Evolutionary conservation across 1,139 yeast species (phyloP).

Genomic region (Nakaseomyces nivariensis): DNA sequence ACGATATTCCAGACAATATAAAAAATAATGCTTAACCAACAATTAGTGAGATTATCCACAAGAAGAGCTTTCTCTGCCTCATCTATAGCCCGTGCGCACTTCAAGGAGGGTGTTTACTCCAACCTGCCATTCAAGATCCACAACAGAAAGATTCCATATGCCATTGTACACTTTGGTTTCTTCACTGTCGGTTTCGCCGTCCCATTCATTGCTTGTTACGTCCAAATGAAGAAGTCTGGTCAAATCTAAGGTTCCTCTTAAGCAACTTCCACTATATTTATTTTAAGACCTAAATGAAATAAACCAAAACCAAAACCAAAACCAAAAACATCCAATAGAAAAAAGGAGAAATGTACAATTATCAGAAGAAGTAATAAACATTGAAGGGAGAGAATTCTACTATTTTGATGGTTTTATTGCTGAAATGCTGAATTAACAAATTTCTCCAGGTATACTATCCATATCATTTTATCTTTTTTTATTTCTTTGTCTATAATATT

Average conservation of each 20-base stretch:
- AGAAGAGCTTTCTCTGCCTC: conserved; percentile 30
- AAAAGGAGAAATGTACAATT: not conserved
- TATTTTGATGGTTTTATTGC: no score
- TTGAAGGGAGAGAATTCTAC: no score
- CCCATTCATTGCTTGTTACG: conserved; percentile 60
- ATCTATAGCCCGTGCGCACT: conserved; percentile 32
- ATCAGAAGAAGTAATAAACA: not conserved
- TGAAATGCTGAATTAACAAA: no score
- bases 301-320: no score
- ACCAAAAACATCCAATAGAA: not conserved
- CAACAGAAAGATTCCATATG: conserved; percentile 83
- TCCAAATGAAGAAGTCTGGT: conserved; percentile 73
- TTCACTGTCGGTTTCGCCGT: conserved; percentile 52
- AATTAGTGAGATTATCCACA: conserved; percentile 24
- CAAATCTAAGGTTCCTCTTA: conserved; percentile 30
- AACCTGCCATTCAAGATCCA: conserved; percentile 92
- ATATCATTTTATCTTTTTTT: not conserved
- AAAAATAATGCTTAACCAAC: conserved; percentile 26
- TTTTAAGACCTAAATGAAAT: no score
- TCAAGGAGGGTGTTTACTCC: conserved; percentile 77
- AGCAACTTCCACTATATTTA: not conserved
- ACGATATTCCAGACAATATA: no score
- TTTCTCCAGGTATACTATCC: not conserved
- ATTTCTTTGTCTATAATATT: not conserved
- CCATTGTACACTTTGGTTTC: conserved; percentile 69